Evolutionary conservation across 257 asterid genomes (phyloP).

Genomic region (Plantago ovata): DNA sequence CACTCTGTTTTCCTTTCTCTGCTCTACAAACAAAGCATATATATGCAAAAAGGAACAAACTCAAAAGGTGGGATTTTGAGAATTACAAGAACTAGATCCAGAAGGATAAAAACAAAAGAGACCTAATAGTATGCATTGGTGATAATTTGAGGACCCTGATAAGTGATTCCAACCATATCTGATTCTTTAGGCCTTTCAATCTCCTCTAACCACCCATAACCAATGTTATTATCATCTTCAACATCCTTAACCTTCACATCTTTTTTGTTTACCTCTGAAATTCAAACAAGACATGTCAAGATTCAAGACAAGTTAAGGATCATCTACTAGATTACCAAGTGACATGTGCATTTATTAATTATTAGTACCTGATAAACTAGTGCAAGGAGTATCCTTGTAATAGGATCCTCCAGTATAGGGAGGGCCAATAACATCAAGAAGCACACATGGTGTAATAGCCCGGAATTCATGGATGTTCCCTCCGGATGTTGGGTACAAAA

Average conservation of each 20-base stretch:
- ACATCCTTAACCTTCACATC: constrained; percentile 6
- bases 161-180: constrained; percentile 68
- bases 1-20: neutral
- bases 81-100: neutral
- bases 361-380: constrained; percentile 29
- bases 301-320: no score
- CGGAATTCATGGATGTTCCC: constrained; percentile 81
- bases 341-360: neutral
- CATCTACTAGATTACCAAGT: neutral
- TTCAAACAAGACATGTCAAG: neutral
- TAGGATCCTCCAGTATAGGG: constrained; percentile 58
- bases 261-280: constrained; percentile 31
- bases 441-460: constrained; percentile 79
- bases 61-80: neutral
- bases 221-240: constrained; percentile 22
- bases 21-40: neutral
- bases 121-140: constrained; percentile 7
- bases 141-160: constrained; percentile 61
- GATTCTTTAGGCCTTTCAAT: constrained; percentile 59
- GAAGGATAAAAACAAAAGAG: no score
- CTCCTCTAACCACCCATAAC: constrained; percentile 60
- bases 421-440: constrained; percentile 81
- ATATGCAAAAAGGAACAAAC: neutral
- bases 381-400: constrained; percentile 43
- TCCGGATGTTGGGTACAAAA: constrained; percentile 82